Percentiles rank a stretch among this genome's conserved stretches.
Evolutionary conservation across 148 eudicot genomes (phyloP).

Genomic region (Euryodendron excelsum): DNA sequence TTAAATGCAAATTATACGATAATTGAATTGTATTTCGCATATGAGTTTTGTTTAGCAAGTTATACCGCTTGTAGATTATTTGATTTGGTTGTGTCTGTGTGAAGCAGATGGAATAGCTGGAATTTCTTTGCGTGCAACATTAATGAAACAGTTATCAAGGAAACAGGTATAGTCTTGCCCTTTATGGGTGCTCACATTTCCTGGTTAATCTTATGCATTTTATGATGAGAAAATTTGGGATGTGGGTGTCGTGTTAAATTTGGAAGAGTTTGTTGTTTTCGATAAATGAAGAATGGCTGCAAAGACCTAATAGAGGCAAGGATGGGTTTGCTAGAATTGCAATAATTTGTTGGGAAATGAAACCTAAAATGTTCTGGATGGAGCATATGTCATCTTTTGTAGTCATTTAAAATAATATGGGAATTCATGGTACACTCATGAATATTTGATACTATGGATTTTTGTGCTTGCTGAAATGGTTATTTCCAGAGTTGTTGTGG

Average conservation of each 20-base stretch:
- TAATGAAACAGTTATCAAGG: conserved; percentile 78
- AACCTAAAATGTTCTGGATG: neutral
- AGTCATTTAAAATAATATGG: neutral
- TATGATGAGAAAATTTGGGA: neutral
- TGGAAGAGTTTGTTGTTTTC: neutral
- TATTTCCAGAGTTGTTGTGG: neutral
- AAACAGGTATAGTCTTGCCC: conserved; percentile 61
- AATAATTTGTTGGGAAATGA: neutral
- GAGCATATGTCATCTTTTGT: no score
- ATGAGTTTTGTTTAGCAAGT: neutral
- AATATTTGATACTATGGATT: no score
- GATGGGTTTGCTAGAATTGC: neutral
- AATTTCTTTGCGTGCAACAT: conserved; percentile 86
- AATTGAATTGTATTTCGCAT: neutral
- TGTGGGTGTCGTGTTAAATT: neutral
- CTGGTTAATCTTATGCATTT: neutral
- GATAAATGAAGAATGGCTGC: neutral
- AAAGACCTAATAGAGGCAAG: neutral
- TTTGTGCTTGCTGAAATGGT: neutral
- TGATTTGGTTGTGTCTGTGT: conserved; percentile 20
- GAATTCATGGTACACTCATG: neutral
- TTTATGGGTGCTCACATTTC: conserved; percentile 5
- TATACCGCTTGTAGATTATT: neutral
- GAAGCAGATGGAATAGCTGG: conserved; percentile 97
- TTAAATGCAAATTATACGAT: neutral